Evolutionary conservation across 208 protist genomes (phyloP), one percentile per base, ranked within the genome.

Genomic region (Acanthamoeba culbertsoni): DNA sequence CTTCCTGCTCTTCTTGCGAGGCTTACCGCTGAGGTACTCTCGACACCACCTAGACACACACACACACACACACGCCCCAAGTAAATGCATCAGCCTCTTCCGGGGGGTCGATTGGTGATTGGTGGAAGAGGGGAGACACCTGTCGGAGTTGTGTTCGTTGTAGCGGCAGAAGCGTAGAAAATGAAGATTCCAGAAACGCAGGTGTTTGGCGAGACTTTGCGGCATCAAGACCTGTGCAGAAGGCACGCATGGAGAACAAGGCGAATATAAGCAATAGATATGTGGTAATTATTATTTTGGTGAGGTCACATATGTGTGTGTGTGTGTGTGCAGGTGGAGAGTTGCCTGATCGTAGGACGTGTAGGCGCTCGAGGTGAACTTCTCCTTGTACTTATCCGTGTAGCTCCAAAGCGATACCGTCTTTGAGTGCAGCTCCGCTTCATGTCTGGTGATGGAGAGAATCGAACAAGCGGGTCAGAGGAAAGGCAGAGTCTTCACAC

Each of bases 111-210:
- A 55, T 55, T 7, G 10, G n/a, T 42, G 8, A 40, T 73, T 40
- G 45, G 23, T 20, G 0, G 71, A 18, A 26, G 8, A 37, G 3
- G 0, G n/a, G 20, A 82, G 43, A 16, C 16, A 88, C 77, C 51
- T 55, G 43, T 90, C 82, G 35, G 48, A 4, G 42, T 90, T 90
- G 20, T 90, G 37, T 59, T 90, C 82, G 55, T 90, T 90, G 82
- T 28, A 90, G 31, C 82, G 48, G 42, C 82, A 90, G 42, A 40
- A 90, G 31, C 82, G 48, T 33, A 65, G 59, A 31, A 71, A 90
- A 33, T 90, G 65, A 26, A 68, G 55, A 33, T 51, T 90, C 82
- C 82, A 90, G 26, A 90, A 90, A 10, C 65, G 59, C 26, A 90
- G 48, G n/a, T 90, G 82, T 40, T 90, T 90, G 33, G 37, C 55